These are phyloP conservation scores for Cicer judaicum DNA, from an alignment of 306 rosid species.

Conservation along the genomic window DNA sequence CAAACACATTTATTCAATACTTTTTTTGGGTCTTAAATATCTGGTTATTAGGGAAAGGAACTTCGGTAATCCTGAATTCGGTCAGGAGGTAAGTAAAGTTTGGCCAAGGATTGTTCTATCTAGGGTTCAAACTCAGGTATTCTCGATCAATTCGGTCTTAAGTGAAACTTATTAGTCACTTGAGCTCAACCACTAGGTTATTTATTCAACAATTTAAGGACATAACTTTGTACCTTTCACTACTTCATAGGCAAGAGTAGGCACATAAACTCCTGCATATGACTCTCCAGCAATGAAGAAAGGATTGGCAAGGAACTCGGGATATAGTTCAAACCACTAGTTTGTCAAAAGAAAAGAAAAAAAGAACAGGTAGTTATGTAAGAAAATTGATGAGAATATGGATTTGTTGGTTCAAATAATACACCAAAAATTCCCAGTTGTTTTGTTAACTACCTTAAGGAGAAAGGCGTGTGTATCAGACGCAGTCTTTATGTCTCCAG, in stretches of 20 bases:
- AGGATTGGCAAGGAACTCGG: slow-evolving; percentile 73
- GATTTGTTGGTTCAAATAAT: slow-evolving; percentile 22
- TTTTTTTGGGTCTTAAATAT: background rate
- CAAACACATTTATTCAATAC: slow-evolving; percentile 26
- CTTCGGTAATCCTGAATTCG: too few species aligned
- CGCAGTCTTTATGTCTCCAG: slow-evolving; percentile 89
- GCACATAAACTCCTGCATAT: slow-evolving; percentile 91
- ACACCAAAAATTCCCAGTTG: background rate
- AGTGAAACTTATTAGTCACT: too few species aligned
- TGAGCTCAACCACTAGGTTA: too few species aligned
- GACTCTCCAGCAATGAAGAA: slow-evolving; percentile 91
- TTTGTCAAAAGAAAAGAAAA: slow-evolving; percentile 3
- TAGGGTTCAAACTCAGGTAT: too few species aligned
- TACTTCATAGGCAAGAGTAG: slow-evolving; percentile 80
- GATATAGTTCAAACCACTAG: slow-evolving; percentile 88
- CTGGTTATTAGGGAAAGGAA: too few species aligned
- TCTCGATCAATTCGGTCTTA: too few species aligned
- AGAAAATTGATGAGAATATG: slow-evolving; percentile 32
- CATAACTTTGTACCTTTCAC: slow-evolving; percentile 64
- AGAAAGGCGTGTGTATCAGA: slow-evolving; percentile 79
- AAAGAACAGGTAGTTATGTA: slow-evolving; percentile 36
- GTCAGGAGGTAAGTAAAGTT: too few species aligned
- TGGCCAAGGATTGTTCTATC: too few species aligned
- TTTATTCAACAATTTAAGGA: background rate
- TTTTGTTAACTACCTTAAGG: slow-evolving; percentile 67